Percentiles rank a stretch among this genome's conserved stretches.
phyloP scores from a whole-genome alignment of 2,329 filamentous ascomycete genomes.

The Phaeosphaeria sp. region DNA sequence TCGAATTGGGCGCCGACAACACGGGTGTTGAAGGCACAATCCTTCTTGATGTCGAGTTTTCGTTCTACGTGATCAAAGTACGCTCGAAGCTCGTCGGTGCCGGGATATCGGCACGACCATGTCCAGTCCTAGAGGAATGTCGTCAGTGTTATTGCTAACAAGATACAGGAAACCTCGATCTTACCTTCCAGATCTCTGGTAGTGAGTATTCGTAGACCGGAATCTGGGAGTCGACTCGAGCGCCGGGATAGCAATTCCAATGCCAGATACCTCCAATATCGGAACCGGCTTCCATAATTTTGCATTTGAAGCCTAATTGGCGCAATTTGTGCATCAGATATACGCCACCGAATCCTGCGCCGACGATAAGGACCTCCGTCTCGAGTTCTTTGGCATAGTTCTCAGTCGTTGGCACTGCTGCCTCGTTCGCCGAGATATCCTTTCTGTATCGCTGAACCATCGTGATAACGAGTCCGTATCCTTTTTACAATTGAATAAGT shows the following conservation, averaged over 20 bases:
- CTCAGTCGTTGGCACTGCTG: conserved; percentile 28
- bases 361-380: conserved; percentile 49
- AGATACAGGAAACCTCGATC: neutral
- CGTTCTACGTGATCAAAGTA: conserved; percentile 69
- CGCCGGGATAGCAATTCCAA: conserved; percentile 55
- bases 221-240: conserved; percentile 55
- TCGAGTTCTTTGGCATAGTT: conserved; percentile 46
- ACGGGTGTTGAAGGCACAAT: conserved; percentile 63
- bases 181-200: conserved; percentile 54
- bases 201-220: conserved; percentile 58
- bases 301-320: conserved; percentile 48
- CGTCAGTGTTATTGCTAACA: neutral
- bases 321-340: conserved; percentile 52
- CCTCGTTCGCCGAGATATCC: conserved; percentile 38
- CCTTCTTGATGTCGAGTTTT: conserved; percentile 62
- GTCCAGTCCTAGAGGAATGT: conserved; percentile 58
- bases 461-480: neutral
- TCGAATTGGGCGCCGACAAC: conserved; percentile 63
- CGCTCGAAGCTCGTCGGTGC: conserved; percentile 58
- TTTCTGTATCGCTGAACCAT: neutral
- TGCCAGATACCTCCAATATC: conserved; percentile 55
- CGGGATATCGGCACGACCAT: conserved; percentile 63
- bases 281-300: conserved; percentile 46
- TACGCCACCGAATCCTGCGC: conserved; percentile 52
- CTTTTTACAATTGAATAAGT: neutral